A percentile compares a stretch with the other conserved stretches of the same genome.
phyloP scores from a whole-genome alignment of 495 filamentous ascomycete species.

The Talaromyces ruber region DNA sequence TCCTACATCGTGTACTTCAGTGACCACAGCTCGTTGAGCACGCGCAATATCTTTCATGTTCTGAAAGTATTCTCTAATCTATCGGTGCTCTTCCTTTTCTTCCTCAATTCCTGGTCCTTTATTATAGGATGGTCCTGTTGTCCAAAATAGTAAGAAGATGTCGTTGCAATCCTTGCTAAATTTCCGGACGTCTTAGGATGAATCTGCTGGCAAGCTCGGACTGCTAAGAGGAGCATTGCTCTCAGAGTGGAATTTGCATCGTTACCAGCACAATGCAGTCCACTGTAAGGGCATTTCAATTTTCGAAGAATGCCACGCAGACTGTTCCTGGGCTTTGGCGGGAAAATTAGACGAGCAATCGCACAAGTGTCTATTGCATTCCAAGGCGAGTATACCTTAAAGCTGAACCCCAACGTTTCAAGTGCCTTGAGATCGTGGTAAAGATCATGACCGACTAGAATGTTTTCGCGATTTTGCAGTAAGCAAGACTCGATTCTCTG shows the following conservation, averaged over 20 bases:
- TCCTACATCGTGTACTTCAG: not conserved
- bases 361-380: not conserved
- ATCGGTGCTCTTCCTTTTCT: not conserved
- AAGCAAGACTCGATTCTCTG: not conserved
- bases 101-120: not conserved
- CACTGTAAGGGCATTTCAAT: not conserved
- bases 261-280: not conserved
- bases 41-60: not conserved
- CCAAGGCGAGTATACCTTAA: not conserved
- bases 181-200: no score
- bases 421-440: not conserved
- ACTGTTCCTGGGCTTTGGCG: not conserved
- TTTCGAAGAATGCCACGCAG: not conserved
- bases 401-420: not conserved
- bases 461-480: not conserved
- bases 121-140: not conserved
- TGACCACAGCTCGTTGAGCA: not conserved
- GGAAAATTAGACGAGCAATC: not conserved
- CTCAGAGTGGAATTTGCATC: not conserved
- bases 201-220: not conserved
- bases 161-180: no score
- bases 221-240: not conserved
- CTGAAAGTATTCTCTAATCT: not conserved
- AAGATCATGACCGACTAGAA: not conserved
- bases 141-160: not conserved